Conservation (phyloP, 2,329 filamentous ascomycete genomes). For the Colletotrichum navitas region DNA sequence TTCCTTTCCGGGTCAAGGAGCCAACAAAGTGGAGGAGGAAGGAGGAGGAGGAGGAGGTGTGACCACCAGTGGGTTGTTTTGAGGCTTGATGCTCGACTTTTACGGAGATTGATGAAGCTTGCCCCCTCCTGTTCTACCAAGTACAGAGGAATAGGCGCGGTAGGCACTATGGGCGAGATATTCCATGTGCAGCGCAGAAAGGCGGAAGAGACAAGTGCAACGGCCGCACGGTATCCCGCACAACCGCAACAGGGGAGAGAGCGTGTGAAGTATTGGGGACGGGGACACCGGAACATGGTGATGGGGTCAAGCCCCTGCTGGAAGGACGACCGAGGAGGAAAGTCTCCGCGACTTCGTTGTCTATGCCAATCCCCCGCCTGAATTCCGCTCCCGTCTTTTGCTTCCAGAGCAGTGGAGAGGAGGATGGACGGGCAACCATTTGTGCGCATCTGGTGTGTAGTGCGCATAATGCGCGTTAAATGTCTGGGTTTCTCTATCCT, state of each 20-base stretch:
- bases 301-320: slow-evolving; percentile 31
- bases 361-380: slow-evolving; percentile 19
- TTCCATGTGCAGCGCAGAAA: not conserved
- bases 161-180: no score
- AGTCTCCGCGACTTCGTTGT: slow-evolving; percentile 12
- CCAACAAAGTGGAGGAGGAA: slow-evolving; percentile 37
- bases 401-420: not conserved
- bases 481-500: slow-evolving; percentile 21
- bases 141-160: not conserved
- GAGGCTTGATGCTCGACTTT: slow-evolving; percentile 8
- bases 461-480: no score
- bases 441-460: slow-evolving; percentile 4
- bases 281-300: slow-evolving; percentile 12
- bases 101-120: slow-evolving; percentile 28
- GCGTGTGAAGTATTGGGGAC: not conserved
- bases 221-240: not conserved
- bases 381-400: slow-evolving; percentile 16
- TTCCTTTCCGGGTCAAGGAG: slow-evolving; percentile 29
- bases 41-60: slow-evolving; percentile 8
- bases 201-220: not conserved
- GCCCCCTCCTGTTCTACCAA: no score
- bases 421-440: slow-evolving; percentile 27
- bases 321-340: slow-evolving; percentile 4
- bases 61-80: slow-evolving; percentile 16
- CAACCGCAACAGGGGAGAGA: not conserved